Conservation (phyloP, 106 monocot species). For the Dioscorea zingiberensis region DNA sequence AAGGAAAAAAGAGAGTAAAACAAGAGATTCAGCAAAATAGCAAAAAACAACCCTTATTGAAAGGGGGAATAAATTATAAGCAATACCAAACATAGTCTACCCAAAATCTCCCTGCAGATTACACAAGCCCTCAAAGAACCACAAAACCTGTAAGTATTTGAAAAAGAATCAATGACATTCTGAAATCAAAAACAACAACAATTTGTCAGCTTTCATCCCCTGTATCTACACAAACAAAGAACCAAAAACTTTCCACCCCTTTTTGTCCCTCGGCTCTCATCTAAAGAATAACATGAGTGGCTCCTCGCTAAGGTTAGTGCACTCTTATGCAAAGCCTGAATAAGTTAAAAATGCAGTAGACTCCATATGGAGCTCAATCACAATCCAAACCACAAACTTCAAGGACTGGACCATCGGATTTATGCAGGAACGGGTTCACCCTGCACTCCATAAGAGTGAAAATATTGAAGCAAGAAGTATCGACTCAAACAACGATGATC, state of each 20-base stretch:
- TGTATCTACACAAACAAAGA: slow-evolving; percentile 2
- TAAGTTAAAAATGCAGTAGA: too few species aligned
- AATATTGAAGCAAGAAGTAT: slow-evolving; percentile 34
- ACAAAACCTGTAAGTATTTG: not conserved
- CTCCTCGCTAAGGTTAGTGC: too few species aligned
- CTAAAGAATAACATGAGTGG: too few species aligned
- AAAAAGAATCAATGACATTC: not conserved
- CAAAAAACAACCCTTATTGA: not conserved
- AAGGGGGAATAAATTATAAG: slow-evolving; percentile 2
- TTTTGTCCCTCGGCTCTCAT: not conserved
- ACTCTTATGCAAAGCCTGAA: too few species aligned
- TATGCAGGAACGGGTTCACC: slow-evolving; percentile 33
- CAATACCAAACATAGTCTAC: not conserved
- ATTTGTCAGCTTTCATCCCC: slow-evolving; percentile 5
- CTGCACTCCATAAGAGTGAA: slow-evolving; percentile 44
- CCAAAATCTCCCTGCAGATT: not conserved
- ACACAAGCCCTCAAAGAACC: not conserved
- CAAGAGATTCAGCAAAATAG: not conserved
- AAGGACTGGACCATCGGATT: slow-evolving; percentile 31
- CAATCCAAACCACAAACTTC: slow-evolving; percentile 54
- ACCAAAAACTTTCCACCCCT: not conserved
- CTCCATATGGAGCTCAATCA: slow-evolving; percentile 2
- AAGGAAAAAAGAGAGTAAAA: not conserved
- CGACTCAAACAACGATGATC: slow-evolving; percentile 41
- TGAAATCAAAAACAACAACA: not conserved